These are phyloP conservation scores for Cardamine resedifolia DNA, from an alignment of 345 rosid genomes.

Conservation along the genomic window DNA sequence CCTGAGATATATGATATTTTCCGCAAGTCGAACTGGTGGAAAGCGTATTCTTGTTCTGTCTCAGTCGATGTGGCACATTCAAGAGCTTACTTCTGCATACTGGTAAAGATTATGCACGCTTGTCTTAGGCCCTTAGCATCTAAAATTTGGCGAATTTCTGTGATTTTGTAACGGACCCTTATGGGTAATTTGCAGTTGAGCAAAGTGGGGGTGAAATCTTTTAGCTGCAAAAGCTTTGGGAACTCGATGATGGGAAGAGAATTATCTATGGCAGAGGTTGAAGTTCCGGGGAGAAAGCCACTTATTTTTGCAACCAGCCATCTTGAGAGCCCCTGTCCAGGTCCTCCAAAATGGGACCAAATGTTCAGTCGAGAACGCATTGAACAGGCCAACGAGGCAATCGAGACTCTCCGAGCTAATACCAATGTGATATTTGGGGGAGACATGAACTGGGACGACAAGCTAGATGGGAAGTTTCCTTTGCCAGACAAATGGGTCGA, in stretches of 20 bases:
- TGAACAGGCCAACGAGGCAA: slow-evolving; percentile 69
- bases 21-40: slow-evolving; percentile 82
- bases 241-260: slow-evolving; percentile 94
- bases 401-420: slow-evolving; percentile 49
- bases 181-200: slow-evolving; percentile 59
- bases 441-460: slow-evolving; percentile 98
- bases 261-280: slow-evolving; percentile 65
- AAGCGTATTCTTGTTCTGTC: slow-evolving; percentile 68
- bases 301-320: slow-evolving; percentile 88
- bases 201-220: slow-evolving; percentile 72
- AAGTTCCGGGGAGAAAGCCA: slow-evolving; percentile 52
- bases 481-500: slow-evolving; percentile 70
- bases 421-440: slow-evolving; percentile 79
- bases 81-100: slow-evolving; percentile 79
- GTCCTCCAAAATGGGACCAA: slow-evolving; percentile 94
- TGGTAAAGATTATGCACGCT: slow-evolving; percentile 44
- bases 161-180: slow-evolving; percentile 14
- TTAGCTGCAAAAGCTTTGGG: slow-evolving; percentile 54
- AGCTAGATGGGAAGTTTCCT: slow-evolving; percentile 79
- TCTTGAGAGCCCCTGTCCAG: slow-evolving; percentile 96
- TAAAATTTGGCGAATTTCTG: not conserved
- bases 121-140: not conserved
- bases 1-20: slow-evolving; percentile 63
- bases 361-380: slow-evolving; percentile 94
- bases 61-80: slow-evolving; percentile 43